Conservation (phyloP, 805 yeast species). For the Spathaspora sp. region DNA sequence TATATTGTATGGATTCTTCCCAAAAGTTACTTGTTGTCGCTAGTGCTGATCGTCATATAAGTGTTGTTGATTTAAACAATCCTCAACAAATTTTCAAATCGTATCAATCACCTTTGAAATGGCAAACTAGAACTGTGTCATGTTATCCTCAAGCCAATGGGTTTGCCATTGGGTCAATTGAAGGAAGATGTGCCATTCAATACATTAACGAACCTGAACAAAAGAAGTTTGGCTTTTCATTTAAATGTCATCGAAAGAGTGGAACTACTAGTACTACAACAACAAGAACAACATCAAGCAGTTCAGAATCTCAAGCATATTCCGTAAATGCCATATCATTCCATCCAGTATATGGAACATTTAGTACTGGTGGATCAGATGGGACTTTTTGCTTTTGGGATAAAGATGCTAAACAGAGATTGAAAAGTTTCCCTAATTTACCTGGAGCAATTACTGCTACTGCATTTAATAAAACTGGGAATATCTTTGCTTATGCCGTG, state of each 20-base stretch:
- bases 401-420: constrained; percentile 82
- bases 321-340: constrained; percentile 77
- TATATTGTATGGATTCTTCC: constrained; percentile 81
- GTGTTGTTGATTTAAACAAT: constrained; percentile 71
- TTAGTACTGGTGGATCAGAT: constrained; percentile 92
- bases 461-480: constrained; percentile 78
- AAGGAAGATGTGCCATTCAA: constrained; percentile 93
- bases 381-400: constrained; percentile 97
- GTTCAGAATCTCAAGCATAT: constrained; percentile 61
- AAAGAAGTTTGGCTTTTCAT: constrained; percentile 71
- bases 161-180: constrained; percentile 87
- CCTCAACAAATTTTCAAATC: constrained; percentile 82
- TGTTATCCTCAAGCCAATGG: constrained; percentile 94
- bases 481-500: constrained; percentile 84
- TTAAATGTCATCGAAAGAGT: constrained; percentile 87
- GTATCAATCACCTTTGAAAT: constrained; percentile 73
- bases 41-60: constrained; percentile 84
- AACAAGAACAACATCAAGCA: constrained; percentile 16
- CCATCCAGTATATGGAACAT: constrained; percentile 89
- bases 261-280: constrained; percentile 22
- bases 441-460: constrained; percentile 70
- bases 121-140: constrained; percentile 78
- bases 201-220: constrained; percentile 84
- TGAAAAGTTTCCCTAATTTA: constrained; percentile 72
- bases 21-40: constrained; percentile 87